Evolutionary conservation across 2,329 filamentous ascomycete species (phyloP), one percentile per base, ranked within the genome.

Genomic region (Purpureocillium lavendulum): DNA sequence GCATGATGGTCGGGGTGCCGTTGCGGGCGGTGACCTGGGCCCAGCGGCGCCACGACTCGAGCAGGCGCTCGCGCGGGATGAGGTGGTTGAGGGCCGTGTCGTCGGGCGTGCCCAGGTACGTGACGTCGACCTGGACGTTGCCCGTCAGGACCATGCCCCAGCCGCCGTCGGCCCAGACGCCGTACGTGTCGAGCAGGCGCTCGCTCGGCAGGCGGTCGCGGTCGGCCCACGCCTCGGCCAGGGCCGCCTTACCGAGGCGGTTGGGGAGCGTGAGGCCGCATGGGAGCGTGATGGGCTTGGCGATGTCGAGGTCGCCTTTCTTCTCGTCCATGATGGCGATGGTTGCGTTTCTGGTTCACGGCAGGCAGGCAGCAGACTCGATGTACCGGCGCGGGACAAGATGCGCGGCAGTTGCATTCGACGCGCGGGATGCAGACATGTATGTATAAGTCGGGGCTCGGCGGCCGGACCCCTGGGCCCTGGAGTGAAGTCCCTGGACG

Each of bases 231-330:
- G 46, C 46, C 45, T 75, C 68, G 4, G 70, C 64, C 58, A 77
- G 65, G 26, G 75, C 70, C 33, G 74, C 63, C 46, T 72, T 65
- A 33, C 54, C 61, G 2, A 80, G 61, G 5, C 75, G 69, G 48
- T 80, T 80, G 3, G 71, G 70, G 3, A 80, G 52, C 1, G 61
- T 65, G 18, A 80, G 60, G 2, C 76, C 76, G 50, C 71, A 75
- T 44, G 70, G 69, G 1, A 78, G 61, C 30, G 64, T 71, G 13
- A 75, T 49, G 0, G 71, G 64, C 21, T 67, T 36, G 3, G 41
- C 38, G 17, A 41, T 33, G 9, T 45, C 30, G n/a, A 45, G 36
- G 29, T 26, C 14, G 21, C 21, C 21, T 10, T 5, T 26, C 35
- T 38, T 39, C 35, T 36, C 29, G 15, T 29, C 35, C 35, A 36